phyloP scores from a whole-genome alignment of 306 rosid genomes.

The Ziziphus jujuba region DNA sequence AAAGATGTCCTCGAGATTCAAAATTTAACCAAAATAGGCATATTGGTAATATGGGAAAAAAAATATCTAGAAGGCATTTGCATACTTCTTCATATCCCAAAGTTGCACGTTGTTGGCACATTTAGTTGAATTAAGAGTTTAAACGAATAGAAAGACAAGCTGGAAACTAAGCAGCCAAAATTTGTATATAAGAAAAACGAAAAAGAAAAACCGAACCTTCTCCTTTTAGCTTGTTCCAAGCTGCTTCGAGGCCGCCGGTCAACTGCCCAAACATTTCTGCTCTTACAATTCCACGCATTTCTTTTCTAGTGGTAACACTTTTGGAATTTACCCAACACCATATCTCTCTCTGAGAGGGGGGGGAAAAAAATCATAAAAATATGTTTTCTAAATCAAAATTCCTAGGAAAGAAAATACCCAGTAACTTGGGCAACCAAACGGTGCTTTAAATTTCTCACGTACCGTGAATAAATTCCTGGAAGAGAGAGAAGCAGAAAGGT shows the following conservation, averaged over 20 bases:
- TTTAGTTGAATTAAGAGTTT: no score
- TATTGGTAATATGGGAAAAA: no score
- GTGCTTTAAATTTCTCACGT: conserved; percentile 20
- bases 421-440: no score
- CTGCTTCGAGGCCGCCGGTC: conserved; percentile 86
- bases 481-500: conserved; percentile 45
- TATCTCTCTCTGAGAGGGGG: conserved; percentile 79
- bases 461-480: conserved; percentile 72
- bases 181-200: background rate
- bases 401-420: background rate
- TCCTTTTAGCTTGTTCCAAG: conserved; percentile 97
- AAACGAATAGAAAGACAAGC: background rate
- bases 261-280: conserved; percentile 98
- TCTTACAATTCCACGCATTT: conserved; percentile 57
- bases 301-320: conserved; percentile 36
- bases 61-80: no score
- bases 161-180: background rate
- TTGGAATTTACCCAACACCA: conserved; percentile 87
- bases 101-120: no score
- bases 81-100: no score
- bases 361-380: background rate
- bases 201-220: conserved; percentile 53
- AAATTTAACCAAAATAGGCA: no score
- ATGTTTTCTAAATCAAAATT: background rate
- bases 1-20: background rate